Conservation (phyloP, 345 rosid genomes). For the Acer campestre region DNA sequence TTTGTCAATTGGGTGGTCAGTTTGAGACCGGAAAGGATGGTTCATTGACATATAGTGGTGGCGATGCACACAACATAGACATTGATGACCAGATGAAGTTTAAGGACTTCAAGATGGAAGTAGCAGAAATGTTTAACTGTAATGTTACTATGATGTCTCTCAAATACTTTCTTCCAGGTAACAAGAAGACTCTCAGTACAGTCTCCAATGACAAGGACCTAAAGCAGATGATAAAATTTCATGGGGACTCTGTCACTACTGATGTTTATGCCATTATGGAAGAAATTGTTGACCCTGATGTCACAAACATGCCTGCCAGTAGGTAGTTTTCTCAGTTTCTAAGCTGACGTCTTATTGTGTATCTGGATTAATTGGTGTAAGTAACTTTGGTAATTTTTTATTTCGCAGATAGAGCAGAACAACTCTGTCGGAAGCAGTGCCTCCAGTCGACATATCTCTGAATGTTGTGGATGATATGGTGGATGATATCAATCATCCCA, state of each 20-base stretch:
- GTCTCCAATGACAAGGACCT: constrained; percentile 72
- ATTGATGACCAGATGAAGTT: constrained; percentile 53
- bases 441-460: constrained; percentile 41
- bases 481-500: constrained; percentile 52
- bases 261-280: constrained; percentile 70
- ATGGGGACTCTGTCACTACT: constrained; percentile 47
- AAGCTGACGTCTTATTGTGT: constrained; percentile 3
- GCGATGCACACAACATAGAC: constrained; percentile 73
- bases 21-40: constrained; percentile 55
- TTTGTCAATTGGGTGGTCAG: constrained; percentile 72
- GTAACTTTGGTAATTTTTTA: constrained; percentile 19
- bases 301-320: constrained; percentile 84
- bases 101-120: constrained; percentile 61
- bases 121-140: constrained; percentile 65
- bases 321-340: constrained; percentile 51
- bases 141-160: constrained; percentile 46
- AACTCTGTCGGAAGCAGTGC: constrained; percentile 72
- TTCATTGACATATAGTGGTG: constrained; percentile 52
- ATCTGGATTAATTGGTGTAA: constrained; percentile 20
- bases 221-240: constrained; percentile 66
- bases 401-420: constrained; percentile 85
- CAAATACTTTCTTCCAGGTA: constrained; percentile 87
- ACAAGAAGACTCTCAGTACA: constrained; percentile 79
- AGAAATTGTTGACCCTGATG: constrained; percentile 54
- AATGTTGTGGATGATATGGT: constrained; percentile 40